A percentile compares a stretch with the other conserved stretches of the same genome.
phyloP scores from a whole-genome alignment of 306 rosid species.

The Rosa multiflora region DNA sequence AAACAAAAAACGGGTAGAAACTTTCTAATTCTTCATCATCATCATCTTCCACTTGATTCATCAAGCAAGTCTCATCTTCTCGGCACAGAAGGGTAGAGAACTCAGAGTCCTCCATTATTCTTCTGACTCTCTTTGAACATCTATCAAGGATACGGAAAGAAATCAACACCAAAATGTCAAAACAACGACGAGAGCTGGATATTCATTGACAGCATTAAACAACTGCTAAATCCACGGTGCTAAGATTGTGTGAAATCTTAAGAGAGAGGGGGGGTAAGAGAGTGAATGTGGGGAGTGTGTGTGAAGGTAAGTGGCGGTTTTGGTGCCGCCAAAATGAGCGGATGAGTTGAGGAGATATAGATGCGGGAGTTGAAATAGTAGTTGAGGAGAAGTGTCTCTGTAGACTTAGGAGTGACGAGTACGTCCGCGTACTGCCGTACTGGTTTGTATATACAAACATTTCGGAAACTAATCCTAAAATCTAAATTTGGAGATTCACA shows the following conservation, averaged over 20 bases:
- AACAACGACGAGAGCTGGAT: slow-evolving; percentile 10
- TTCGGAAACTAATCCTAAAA: background rate
- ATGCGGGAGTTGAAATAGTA: background rate
- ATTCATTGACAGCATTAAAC: slow-evolving; percentile 25
- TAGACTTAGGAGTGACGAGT: background rate
- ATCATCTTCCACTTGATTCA: slow-evolving; percentile 29
- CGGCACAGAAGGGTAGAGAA: slow-evolving; percentile 63
- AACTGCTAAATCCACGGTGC: slow-evolving; percentile 37
- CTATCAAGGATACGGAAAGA: background rate
- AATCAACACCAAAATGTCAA: slow-evolving; percentile 9
- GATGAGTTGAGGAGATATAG: slow-evolving; percentile 25
- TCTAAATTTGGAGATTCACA: background rate
- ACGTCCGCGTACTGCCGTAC: background rate
- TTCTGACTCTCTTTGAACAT: slow-evolving; percentile 25
- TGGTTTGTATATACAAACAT: background rate
- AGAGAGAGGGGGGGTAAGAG: slow-evolving; percentile 20
- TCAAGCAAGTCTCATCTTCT: slow-evolving; percentile 48
- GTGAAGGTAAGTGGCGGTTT: slow-evolving; percentile 46
- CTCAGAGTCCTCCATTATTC: slow-evolving; percentile 47
- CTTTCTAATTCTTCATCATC: slow-evolving; percentile 24
- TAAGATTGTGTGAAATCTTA: slow-evolving; percentile 24
- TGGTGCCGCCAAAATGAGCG: slow-evolving; percentile 91
- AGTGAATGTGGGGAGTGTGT: slow-evolving; percentile 31
- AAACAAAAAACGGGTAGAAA: slow-evolving; percentile 28
- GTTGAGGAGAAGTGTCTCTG: background rate